phyloP scores from a whole-genome alignment of 2,329 filamentous ascomycete species.

The Neonectria ditissima region DNA sequence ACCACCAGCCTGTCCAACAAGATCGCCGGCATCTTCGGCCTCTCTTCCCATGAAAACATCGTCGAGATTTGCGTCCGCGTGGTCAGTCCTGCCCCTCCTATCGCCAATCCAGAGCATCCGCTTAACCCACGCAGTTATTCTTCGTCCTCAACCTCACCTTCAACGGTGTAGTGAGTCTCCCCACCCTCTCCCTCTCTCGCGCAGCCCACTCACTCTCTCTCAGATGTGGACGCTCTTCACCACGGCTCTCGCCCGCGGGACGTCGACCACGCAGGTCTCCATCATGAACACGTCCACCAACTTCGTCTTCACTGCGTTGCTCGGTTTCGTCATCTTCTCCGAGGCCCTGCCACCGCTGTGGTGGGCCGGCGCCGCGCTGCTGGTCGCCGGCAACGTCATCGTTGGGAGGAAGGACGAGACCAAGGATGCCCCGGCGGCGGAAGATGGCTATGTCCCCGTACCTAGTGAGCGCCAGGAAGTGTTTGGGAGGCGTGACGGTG shows the following conservation, averaged over 20 bases:
- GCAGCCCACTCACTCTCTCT: conserved; percentile 7
- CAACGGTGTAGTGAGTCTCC: conserved; percentile 74
- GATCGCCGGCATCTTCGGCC: conserved; percentile 58
- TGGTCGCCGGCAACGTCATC: conserved; percentile 82
- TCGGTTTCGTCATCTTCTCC: conserved; percentile 77
- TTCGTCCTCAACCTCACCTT: conserved; percentile 81
- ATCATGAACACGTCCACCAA: conserved; percentile 87
- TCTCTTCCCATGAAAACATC: conserved; percentile 54
- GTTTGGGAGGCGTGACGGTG: conserved; percentile 40
- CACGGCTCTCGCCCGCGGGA: conserved; percentile 77
- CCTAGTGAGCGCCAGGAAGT: conserved; percentile 40
- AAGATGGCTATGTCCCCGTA: conserved; percentile 48
- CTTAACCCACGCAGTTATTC: conserved; percentile 66
- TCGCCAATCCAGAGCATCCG: not conserved
- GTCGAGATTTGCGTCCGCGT: conserved; percentile 63
- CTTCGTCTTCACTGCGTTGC: conserved; percentile 81
- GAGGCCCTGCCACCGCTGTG: conserved; percentile 79
- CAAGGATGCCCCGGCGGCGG: conserved; percentile 39
- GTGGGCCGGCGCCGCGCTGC: conserved; percentile 79
- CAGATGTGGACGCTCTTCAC: conserved; percentile 89
- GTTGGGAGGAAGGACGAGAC: conserved; percentile 76
- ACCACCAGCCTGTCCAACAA: conserved; percentile 61
- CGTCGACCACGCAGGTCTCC: conserved; percentile 82
- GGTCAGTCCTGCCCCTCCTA: conserved; percentile 52
- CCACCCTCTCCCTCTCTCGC: no score